These are phyloP conservation scores for Ophiostoma populinum DNA, from an alignment of 2,329 filamentous ascomycete species.

Conservation along the genomic window DNA sequence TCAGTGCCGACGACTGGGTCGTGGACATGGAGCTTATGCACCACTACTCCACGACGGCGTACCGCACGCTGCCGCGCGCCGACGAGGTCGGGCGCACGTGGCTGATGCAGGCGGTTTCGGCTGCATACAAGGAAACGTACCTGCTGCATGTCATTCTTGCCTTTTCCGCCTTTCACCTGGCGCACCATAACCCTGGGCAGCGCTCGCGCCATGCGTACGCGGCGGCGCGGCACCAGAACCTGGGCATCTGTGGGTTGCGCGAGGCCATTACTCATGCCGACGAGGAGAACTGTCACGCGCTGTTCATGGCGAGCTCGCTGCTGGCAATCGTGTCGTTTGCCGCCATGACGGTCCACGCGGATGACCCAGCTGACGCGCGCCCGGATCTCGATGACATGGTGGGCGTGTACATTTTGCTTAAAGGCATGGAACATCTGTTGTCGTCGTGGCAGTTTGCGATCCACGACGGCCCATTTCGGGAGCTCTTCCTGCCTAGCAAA, in stretches of 20 bases:
- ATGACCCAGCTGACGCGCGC: conserved; percentile 1
- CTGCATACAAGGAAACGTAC: conserved; percentile 15
- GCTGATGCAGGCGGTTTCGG: conserved; percentile 15
- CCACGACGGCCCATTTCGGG: conserved; percentile 11
- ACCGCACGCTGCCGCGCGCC: conserved; percentile 17
- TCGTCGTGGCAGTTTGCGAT: conserved; percentile 13
- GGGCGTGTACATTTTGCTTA: conserved; percentile 17
- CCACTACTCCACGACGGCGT: conserved; percentile 15
- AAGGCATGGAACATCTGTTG: conserved; percentile 18
- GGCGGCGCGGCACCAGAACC: conserved; percentile 17
- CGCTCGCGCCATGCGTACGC: conserved; percentile 13
- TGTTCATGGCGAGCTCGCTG: conserved; percentile 18
- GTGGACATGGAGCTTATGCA: conserved; percentile 21
- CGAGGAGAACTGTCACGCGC: conserved; percentile 17
- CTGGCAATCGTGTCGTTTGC: conserved; percentile 18
- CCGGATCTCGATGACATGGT: conserved; percentile 17
- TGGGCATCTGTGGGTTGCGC: conserved; percentile 14
- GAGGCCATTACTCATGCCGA: conserved; percentile 14
- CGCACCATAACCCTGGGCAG: conserved; percentile 14
- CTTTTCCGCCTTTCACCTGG: conserved; percentile 20
- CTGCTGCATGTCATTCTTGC: conserved; percentile 21
- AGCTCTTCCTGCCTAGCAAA: conserved; percentile 10
- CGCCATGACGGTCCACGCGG: conserved; percentile 11
- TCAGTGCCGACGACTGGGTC: conserved; percentile 17
- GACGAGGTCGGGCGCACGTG: conserved; percentile 18